A percentile compares a stretch with the other conserved stretches of the same genome.
phyloP scores from a whole-genome alignment of 139 green algal genomes.

The Tetraselmis striata region DNA sequence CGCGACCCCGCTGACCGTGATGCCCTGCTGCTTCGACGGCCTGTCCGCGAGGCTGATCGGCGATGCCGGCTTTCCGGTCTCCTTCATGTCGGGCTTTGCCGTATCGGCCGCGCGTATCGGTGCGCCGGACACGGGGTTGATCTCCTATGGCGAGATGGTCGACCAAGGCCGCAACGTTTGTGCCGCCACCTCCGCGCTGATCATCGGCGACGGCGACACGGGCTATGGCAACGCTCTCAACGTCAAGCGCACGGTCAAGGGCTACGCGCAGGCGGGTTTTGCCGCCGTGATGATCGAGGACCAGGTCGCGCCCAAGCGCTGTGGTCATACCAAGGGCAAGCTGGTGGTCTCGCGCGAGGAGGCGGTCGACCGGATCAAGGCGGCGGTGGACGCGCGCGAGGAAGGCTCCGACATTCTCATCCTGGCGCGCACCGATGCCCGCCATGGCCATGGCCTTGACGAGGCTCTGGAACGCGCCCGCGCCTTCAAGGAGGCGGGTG shows the following conservation, averaged over 20 bases:
- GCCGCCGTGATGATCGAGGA: conserved; percentile 94
- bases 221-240: conserved; percentile 95
- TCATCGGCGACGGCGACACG: conserved; percentile 96
- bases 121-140: conserved; percentile 74
- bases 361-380: conserved; percentile 68
- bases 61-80: conserved; percentile 60
- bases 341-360: conserved; percentile 73
- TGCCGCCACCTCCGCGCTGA: conserved; percentile 73
- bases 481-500: conserved; percentile 85
- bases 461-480: conserved; percentile 70
- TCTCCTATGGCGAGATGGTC: conserved; percentile 81
- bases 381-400: conserved; percentile 69
- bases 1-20: too few species aligned
- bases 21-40: conserved; percentile 73
- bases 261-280: conserved; percentile 74
- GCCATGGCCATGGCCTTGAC: conserved; percentile 54
- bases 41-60: conserved; percentile 70
- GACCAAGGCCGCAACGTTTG: conserved; percentile 56
- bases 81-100: conserved; percentile 87
- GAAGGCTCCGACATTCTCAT: conserved; percentile 85
- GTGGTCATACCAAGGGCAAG: conserved; percentile 85
- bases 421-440: conserved; percentile 75
- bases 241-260: conserved; percentile 83
- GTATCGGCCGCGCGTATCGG: conserved; percentile 61
- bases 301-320: conserved; percentile 85